These are phyloP conservation scores for Aspergillus caelatus DNA, from an alignment of 2,329 filamentous ascomycete species.

Conservation along the genomic window DNA sequence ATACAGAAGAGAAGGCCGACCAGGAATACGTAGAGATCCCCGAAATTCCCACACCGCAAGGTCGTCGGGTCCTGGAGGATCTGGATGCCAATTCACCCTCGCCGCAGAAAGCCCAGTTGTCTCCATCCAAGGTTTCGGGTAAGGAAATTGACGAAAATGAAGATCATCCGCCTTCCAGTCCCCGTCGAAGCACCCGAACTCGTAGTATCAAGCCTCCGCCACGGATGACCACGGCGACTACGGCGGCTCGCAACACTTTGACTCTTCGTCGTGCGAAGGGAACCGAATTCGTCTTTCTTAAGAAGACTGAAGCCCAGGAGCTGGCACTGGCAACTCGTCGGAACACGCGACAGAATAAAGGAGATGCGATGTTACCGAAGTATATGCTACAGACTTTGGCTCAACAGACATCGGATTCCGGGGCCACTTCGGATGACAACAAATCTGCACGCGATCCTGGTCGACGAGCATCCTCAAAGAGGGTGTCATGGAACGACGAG, in stretches of 20 bases:
- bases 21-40: slow-evolving; percentile 15
- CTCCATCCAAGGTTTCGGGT: slow-evolving; percentile 32
- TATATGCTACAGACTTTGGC: slow-evolving; percentile 30
- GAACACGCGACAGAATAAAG: slow-evolving; percentile 48
- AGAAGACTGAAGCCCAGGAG: slow-evolving; percentile 46
- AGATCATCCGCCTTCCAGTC: slow-evolving; percentile 26
- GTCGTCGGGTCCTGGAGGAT: slow-evolving; percentile 39
- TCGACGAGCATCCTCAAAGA: slow-evolving; percentile 22
- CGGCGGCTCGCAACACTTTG: slow-evolving; percentile 40
- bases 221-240: slow-evolving; percentile 22
- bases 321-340: slow-evolving; percentile 44
- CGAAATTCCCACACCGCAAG: slow-evolving; percentile 32
- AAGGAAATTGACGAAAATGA: slow-evolving; percentile 18
- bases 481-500: slow-evolving; percentile 43
- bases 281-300: slow-evolving; percentile 48
- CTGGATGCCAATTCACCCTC: slow-evolving; percentile 44
- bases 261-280: slow-evolving; percentile 48
- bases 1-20: slow-evolving; percentile 20
- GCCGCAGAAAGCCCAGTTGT: slow-evolving; percentile 33
- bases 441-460: slow-evolving; percentile 4
- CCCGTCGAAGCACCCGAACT: slow-evolving; percentile 43
- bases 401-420: slow-evolving; percentile 17
- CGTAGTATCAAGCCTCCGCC: slow-evolving; percentile 28
- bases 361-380: slow-evolving; percentile 39
- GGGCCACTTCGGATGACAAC: slow-evolving; percentile 7